Evolutionary conservation across 441 rosid genomes (phyloP), one percentile per base, ranked within the genome.

Genomic region (Brassica balearica): DNA sequence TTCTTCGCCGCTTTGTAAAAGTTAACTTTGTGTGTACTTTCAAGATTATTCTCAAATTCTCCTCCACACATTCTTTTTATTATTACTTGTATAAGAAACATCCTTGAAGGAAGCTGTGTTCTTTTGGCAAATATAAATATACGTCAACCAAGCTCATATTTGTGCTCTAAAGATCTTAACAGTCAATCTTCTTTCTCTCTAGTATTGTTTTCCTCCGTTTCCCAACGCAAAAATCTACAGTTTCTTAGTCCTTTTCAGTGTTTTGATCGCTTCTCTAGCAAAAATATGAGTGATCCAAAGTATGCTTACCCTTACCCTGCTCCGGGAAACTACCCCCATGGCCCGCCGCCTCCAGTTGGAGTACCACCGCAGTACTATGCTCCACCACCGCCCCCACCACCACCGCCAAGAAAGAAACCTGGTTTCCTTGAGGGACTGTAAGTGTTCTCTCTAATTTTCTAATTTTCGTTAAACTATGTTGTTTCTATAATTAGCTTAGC

Each of bases 341-440:
- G 86, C 9, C 95, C 92, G 1, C 88, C 87, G 2, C 82, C 82
- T 1, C 79, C 75, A 7, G 93, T 89, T n/a, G 85, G 84, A 85
- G 88, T 87, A 8, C 91, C 94, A 22, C 92, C 89, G 0, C 92
- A 81, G 32, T 88, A 92, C 69, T 86, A 88, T 60, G 73, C 80
- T 22, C 79, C 77, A 1, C 74, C 51, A 3, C 83, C 68, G 63
- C 77, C 80, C 2, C 83, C 80, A 4, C 84, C 55, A 46, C 56
- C 56, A 6, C 88, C 88, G 1, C 89, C 89, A n/a, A 48, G 43
- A 17, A 71, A 51, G 23, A 72, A 90, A 73, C 59, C 69, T 10
- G 87, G 90, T 60, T 91, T 90, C 36, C 79, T 90, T 11, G 89
- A 91, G 15, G 94, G 93, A 85, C 84, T 89, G 92, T 93, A 81